phyloP scores from a whole-genome alignment of 768 basidiomycete genomes.

The Agrocybe chaxingu region DNA sequence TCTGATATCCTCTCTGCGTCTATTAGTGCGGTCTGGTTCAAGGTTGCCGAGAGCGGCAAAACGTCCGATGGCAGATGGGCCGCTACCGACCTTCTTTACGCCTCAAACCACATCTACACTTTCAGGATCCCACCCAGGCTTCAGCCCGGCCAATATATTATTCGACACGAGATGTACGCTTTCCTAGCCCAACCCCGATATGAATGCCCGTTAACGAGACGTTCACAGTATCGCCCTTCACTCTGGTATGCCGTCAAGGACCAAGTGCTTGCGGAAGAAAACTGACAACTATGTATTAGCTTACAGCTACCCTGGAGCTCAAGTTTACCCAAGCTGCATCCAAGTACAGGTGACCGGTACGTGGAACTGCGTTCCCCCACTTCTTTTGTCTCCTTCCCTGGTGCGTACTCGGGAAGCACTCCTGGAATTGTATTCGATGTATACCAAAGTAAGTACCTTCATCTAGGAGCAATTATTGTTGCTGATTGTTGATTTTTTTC shows the following conservation, averaged over 20 bases:
- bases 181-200: background rate
- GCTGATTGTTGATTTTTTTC: background rate
- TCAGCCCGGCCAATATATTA: slow-evolving; percentile 45
- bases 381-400: slow-evolving; percentile 49
- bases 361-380: slow-evolving; percentile 41
- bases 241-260: slow-evolving; percentile 18
- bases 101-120: slow-evolving; percentile 37
- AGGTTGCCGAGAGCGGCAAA: slow-evolving; percentile 42
- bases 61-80: slow-evolving; percentile 42
- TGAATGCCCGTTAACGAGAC: too few relatives aligned
- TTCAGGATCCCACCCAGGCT: slow-evolving; percentile 46
- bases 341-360: slow-evolving; percentile 44
- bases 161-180: slow-evolving; percentile 44
- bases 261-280: too few relatives aligned
- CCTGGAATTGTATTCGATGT: slow-evolving; percentile 35
- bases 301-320: slow-evolving; percentile 38
- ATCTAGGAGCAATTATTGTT: background rate
- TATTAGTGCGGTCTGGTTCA: slow-evolving; percentile 48
- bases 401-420: slow-evolving; percentile 34
- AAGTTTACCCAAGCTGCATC: slow-evolving; percentile 44
- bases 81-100: slow-evolving; percentile 34
- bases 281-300: slow-evolving; percentile 16
- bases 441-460: slow-evolving; percentile 24
- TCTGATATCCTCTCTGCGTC: background rate
- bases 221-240: slow-evolving; percentile 35